Evolutionary conservation across 257 asterid species (phyloP).

Genomic region (Capsicum rhomboideum): DNA sequence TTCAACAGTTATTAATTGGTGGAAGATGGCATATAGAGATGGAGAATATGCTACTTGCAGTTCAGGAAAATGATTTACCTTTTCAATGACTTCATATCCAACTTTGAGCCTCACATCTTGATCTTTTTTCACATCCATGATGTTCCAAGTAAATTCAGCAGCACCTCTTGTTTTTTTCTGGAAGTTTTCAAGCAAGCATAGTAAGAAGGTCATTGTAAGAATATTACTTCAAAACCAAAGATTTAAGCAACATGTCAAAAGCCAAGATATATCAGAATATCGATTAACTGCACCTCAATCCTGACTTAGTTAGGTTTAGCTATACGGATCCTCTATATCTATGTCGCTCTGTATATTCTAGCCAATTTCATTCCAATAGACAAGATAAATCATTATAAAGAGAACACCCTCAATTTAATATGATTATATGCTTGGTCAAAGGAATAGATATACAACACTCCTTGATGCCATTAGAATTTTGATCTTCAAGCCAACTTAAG

Average conservation of each 20-base stretch:
- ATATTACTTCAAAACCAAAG: not conserved
- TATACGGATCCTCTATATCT: not conserved
- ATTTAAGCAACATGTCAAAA: not conserved
- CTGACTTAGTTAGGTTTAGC: not conserved
- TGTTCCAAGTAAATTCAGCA: slow-evolving; percentile 65
- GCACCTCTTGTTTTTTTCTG: slow-evolving; percentile 64
- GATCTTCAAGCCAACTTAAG: not conserved
- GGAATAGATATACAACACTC: not conserved
- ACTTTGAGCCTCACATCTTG: slow-evolving; percentile 76
- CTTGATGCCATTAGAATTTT: not conserved
- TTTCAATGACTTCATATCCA: slow-evolving; percentile 64
- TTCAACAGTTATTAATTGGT: not conserved
- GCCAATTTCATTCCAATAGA: not conserved
- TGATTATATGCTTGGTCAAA: not conserved
- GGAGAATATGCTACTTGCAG: not conserved
- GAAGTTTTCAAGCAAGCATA: not conserved
- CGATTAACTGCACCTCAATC: not conserved
- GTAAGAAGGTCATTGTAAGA: not conserved
- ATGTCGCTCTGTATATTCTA: not conserved
- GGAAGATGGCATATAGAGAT: not conserved
- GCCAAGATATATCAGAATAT: not conserved
- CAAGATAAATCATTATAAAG: not conserved
- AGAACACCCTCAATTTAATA: not conserved
- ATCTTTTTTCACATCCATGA: slow-evolving; percentile 51
- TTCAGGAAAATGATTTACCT: slow-evolving; percentile 33